A percentile compares a stretch with the other conserved stretches of the same genome.
Evolutionary conservation across 2,329 filamentous ascomycete species (phyloP).

Genomic region (Diaporthe humulicola): DNA sequence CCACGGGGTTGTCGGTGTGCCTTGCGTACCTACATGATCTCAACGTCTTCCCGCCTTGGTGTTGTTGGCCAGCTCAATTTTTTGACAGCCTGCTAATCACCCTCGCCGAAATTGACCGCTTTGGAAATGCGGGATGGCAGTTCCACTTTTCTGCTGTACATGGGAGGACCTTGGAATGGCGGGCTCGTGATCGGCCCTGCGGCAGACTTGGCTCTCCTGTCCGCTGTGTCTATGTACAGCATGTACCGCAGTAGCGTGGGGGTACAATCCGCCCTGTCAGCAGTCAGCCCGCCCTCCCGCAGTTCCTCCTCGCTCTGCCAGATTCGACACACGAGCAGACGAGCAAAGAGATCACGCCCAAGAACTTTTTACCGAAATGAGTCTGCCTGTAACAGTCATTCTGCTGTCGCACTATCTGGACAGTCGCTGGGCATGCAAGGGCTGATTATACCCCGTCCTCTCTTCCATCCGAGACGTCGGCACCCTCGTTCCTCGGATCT

Average conservation of each 20-base stretch:
- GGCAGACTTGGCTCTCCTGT: conserved; percentile 21
- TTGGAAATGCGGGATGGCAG: conserved; percentile 26
- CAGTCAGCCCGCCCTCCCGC: conserved; percentile 12
- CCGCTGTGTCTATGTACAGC: background rate
- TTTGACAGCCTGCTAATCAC: background rate
- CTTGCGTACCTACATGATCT: background rate
- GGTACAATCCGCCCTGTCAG: conserved; percentile 25
- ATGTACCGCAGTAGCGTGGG: conserved; percentile 24
- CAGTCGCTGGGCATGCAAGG: background rate
- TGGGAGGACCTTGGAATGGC: conserved; percentile 13
- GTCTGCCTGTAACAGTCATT: background rate
- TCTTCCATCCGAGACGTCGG: background rate
- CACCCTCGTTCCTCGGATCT: conserved; percentile 7
- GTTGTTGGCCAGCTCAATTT: background rate
- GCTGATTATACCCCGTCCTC: background rate
- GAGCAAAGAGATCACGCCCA: background rate
- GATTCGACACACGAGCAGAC: background rate
- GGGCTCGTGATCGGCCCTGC: conserved; percentile 26
- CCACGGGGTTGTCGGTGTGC: background rate
- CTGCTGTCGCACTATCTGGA: background rate
- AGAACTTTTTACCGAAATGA: background rate
- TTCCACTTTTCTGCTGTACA: conserved; percentile 5
- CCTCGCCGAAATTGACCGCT: conserved; percentile 27
- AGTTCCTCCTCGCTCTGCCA: background rate
- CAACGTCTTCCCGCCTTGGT: background rate